Conservation (phyloP, 2,329 filamentous ascomycete species). For the Stachybotrys chartarum region DNA sequence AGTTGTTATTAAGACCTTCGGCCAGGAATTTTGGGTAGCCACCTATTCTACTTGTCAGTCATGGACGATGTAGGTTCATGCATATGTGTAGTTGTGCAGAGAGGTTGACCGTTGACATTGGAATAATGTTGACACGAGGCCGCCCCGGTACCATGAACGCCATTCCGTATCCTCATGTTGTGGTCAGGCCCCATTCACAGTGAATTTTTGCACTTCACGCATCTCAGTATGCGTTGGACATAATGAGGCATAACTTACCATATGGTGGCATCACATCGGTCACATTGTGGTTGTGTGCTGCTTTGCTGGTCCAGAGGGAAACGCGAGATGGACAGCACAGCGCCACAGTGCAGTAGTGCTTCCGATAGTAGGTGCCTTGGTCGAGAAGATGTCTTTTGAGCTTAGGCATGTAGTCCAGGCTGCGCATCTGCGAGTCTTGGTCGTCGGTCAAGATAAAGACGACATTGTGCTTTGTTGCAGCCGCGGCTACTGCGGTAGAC, state of each 20-base stretch:
- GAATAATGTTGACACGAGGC: neutral
- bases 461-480: conserved; percentile 39
- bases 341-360: conserved; percentile 60
- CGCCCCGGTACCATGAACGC: neutral
- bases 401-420: conserved; percentile 49
- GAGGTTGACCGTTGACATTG: no score
- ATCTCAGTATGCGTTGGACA: no score
- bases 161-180: no score
- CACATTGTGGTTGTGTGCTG: conserved; percentile 65
- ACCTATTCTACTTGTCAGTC: neutral
- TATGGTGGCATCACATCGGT: conserved; percentile 48
- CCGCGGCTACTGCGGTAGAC: neutral
- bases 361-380: conserved; percentile 52
- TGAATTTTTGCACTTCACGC: no score
- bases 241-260: conserved; percentile 23
- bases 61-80: no score
- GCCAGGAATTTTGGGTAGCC: neutral
- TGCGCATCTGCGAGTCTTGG: conserved; percentile 55
- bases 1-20: neutral
- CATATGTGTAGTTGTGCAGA: no score
- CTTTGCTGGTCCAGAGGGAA: conserved; percentile 56
- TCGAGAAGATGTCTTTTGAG: conserved; percentile 45
- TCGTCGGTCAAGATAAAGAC: conserved; percentile 60
- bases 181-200: no score
- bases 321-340: conserved; percentile 63